Percentiles rank a stretch among this genome's conserved stretches.
These are phyloP conservation scores for Phylloporus gajari DNA, from an alignment of 1,284 basidiomycete species.

Conservation along the genomic window DNA sequence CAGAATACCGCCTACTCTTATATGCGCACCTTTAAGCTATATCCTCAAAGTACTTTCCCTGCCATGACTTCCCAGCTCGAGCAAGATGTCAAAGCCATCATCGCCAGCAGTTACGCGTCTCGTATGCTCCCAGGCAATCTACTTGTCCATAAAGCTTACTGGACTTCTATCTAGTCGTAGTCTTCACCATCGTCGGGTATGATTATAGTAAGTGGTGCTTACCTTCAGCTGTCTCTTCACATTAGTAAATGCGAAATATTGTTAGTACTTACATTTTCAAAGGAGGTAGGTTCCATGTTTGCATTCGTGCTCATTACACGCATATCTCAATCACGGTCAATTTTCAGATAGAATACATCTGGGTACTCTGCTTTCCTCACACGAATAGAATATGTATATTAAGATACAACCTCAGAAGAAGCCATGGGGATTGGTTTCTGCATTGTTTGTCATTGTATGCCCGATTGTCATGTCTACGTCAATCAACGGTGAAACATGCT, in stretches of 20 bases:
- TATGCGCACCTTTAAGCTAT: too few relatives aligned
- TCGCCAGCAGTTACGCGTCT: too few relatives aligned
- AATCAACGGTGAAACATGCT: too few relatives aligned
- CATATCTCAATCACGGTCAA: not conserved
- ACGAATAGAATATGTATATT: not conserved
- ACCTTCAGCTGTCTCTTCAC: not conserved
- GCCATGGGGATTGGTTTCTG: not conserved
- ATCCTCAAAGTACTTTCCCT: too few relatives aligned
- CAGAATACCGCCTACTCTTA: too few relatives aligned
- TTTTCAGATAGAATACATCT: slow-evolving; percentile 3
- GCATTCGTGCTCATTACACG: too few relatives aligned
- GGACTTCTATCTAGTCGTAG: not conserved
- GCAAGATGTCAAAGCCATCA: too few relatives aligned
- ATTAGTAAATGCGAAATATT: not conserved
- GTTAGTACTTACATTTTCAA: not conserved
- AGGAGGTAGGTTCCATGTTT: not conserved
- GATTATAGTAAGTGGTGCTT: not conserved
- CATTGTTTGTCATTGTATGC: not conserved
- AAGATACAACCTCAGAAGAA: not conserved
- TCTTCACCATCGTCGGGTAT: not conserved
- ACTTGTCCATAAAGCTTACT: too few relatives aligned
- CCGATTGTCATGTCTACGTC: too few relatives aligned
- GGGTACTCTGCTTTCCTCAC: not conserved
- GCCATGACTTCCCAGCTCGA: too few relatives aligned
- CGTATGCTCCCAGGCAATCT: too few relatives aligned